Base-by-base conservation (phyloP, 106 monocot species). In the Dendrobium catenatum region DNA sequence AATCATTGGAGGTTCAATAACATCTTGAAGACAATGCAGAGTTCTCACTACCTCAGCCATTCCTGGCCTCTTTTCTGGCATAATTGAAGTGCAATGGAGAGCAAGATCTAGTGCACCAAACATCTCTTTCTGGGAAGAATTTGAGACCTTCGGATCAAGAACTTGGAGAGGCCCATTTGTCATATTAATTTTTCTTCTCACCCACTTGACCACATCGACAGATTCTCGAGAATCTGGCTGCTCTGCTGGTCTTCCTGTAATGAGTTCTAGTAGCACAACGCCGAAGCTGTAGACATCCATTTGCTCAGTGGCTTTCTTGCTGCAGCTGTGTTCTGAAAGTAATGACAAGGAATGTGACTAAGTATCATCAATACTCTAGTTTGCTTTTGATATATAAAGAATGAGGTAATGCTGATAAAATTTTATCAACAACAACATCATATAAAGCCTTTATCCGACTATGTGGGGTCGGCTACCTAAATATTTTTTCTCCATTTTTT, bases 281-380 rank as follows among this genome's bases (percentile, higher is more conserved):
- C 93, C 93, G 42, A 85, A 93, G 85, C 93, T 84, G 61, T 89
- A 93, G 27, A 93, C 84, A 79, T 93, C 93, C 90, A 90, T 89
- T 54, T 85, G 81, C 33, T 90, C 87, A 8, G 90, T 87, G 78
- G 90, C 81, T 80, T 89, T 89, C 80, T 89, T 87, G 8, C 67
- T 64, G 75, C 78, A 90, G 8, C 76, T 77, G 24, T 77, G n/a
- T 73, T 93, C 93, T 93, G 85, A 40, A 26, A 61, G 31, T 76
- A 17, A 61, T 41, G 44, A 16, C 9, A 79, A 79, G 16, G 16
- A 68, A 5, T 55, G 15, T 75, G 44, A 61, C 10, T 1, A 51
- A 15, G 51, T 13, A 13, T 51, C 51, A 51, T 51, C 2, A 0
- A 15, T 51, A 51, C 13, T 51, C 13, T 51, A 15, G 16, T 51